phyloP scores from a whole-genome alignment of 2,329 filamentous ascomycete species.

The Penicillium sp. region DNA sequence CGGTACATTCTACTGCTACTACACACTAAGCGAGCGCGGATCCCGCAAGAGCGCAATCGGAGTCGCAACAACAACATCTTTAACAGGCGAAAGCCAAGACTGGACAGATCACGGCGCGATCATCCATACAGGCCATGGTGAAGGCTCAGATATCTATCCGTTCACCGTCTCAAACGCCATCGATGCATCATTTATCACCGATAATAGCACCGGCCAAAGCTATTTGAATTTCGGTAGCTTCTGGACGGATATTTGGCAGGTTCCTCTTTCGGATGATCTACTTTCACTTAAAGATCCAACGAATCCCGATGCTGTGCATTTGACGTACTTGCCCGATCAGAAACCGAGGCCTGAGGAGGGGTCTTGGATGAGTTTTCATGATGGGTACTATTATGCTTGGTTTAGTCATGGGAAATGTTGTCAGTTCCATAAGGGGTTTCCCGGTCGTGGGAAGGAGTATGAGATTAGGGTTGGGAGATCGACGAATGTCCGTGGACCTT shows the following conservation, averaged over 20 bases:
- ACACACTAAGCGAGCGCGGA: conserved; percentile 31
- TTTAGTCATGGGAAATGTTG: conserved; percentile 43
- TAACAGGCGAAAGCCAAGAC: conserved; percentile 14
- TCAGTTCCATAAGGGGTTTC: conserved; percentile 28
- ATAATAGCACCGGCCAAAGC: conserved; percentile 23
- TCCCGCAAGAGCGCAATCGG: conserved; percentile 38
- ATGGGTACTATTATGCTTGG: conserved; percentile 42
- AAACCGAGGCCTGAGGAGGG: conserved; percentile 34
- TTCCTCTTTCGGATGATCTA: conserved; percentile 33
- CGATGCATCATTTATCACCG: conserved; percentile 33
- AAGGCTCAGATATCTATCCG: conserved; percentile 26
- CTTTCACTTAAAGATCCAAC: conserved; percentile 26
- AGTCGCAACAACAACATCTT: conserved; percentile 30
- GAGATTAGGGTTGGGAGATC: conserved; percentile 40
- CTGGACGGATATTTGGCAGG: conserved; percentile 38
- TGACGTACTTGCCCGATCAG: conserved; percentile 24
- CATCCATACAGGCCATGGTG: conserved; percentile 32
- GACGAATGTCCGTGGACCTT: conserved; percentile 33
- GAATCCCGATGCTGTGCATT: conserved; percentile 27
- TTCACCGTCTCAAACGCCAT: conserved; percentile 40
- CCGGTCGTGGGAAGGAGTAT: conserved; percentile 33
- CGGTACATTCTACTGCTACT: conserved; percentile 39
- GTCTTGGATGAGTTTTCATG: conserved; percentile 36
- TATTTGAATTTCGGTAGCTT: conserved; percentile 39
- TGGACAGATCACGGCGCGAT: conserved; percentile 40